These are phyloP conservation scores for Clonostachys rosea DNA, from an alignment of 2,329 filamentous ascomycete species.

Conservation along the genomic window DNA sequence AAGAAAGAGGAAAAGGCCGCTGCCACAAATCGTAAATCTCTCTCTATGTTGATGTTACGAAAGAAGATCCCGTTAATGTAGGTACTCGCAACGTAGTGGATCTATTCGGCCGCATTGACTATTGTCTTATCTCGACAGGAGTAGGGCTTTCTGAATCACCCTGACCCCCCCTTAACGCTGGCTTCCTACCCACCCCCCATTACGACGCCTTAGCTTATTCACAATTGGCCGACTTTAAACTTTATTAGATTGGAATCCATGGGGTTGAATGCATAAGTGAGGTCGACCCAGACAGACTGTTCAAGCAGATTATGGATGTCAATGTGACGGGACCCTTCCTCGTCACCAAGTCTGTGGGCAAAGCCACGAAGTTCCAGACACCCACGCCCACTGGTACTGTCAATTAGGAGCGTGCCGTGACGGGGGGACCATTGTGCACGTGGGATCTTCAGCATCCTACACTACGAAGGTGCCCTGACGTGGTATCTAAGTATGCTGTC, in stretches of 20 bases:
- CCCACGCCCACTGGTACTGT: neutral
- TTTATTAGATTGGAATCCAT: neutral
- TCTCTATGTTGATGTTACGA: conserved; percentile 5
- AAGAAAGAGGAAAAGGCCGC: conserved; percentile 1
- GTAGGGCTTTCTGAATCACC: conserved; percentile 1
- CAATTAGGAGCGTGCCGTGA: conserved; percentile 1
- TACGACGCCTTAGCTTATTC: too few relatives aligned
- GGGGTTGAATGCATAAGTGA: conserved; percentile 1
- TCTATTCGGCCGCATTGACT: conserved; percentile 8
- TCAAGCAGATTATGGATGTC: conserved; percentile 5
- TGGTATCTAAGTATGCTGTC: neutral
- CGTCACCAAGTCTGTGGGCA: conserved; percentile 1
- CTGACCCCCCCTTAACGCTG: too few relatives aligned
- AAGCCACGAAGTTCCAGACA: conserved; percentile 5
- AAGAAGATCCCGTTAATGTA: conserved; percentile 4
- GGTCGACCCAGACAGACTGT: conserved; percentile 2
- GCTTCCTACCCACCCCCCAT: too few relatives aligned
- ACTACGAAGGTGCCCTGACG: conserved; percentile 3
- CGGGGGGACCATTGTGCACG: conserved; percentile 7
- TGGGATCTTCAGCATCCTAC: conserved; percentile 7
- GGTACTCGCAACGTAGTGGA: conserved; percentile 3
- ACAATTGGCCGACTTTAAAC: neutral
- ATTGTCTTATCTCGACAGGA: conserved; percentile 8
- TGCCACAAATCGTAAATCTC: conserved; percentile 2
- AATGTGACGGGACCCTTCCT: conserved; percentile 8